Evolutionary conservation across 805 yeast genomes (phyloP), one percentile per base, ranked within the genome.

Genomic region (Spathaspora sp.): DNA sequence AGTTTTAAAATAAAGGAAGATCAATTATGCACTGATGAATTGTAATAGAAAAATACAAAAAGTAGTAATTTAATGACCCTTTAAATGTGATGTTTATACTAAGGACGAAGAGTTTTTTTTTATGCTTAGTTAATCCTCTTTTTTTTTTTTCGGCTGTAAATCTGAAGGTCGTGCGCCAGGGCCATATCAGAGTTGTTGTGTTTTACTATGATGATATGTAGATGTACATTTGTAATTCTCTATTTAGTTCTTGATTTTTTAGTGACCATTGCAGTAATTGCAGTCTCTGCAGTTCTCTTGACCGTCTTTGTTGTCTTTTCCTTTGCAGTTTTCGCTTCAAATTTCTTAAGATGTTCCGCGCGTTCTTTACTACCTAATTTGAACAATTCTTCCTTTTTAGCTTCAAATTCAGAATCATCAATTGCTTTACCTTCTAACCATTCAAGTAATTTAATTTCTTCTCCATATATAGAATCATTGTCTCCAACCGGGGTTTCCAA

Each of bases 401-500:
- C 75, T 1, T 73, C 32, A 40, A 80, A 76, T 55, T 86, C 93
- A 12, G 67, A 62, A 54, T 87, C 89, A 44, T 81, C 84, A 1
- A 49, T 63, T 6, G 60, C 42, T 50, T 73, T 79, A 1, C 83
- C 96, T 32, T 79, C 81, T 39, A 93, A 70, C 93, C 96, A 89
- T 65, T 90, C 94, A 47, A 94, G 70, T 35, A 87, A 66, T 59
- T 89, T 87, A 56, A 92, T 85, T 66, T 92, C 97, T 50, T 85
- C 87, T 0, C 92, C 96, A 65, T 88, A 87, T 0, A 76, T 64
- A 2, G 80, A 72, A 49, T 85, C 89, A 59, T 85, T 87, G 42
- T 83, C 75, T 3, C 75, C 81, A 14, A 79, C 82, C 1, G 98
- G 98, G 0, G 97, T 92, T 62, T 94, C 99, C 52, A 94, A 73